Conservation (phyloP, 108 stramenopile genomes). For the Cylindrotheca closterium region DNA sequence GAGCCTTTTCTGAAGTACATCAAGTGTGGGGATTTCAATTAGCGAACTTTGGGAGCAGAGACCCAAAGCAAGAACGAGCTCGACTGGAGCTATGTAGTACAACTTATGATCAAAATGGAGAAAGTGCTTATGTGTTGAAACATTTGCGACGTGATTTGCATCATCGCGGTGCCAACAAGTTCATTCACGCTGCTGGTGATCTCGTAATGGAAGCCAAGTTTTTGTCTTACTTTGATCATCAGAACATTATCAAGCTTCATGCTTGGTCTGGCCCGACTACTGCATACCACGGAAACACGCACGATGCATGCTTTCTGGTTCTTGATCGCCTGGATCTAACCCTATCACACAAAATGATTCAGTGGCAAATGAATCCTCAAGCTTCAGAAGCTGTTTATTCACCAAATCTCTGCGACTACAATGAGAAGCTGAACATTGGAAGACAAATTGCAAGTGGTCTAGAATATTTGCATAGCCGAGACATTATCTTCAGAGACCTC, state of each 20-base stretch:
- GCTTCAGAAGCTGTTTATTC: conserved; percentile 17
- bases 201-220: conserved; percentile 76
- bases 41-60: neutral
- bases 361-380: conserved; percentile 16
- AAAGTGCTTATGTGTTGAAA: conserved; percentile 57
- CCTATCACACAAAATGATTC: conserved; percentile 39
- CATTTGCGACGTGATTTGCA: conserved; percentile 41
- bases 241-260: conserved; percentile 71
- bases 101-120: conserved; percentile 7
- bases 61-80: conserved; percentile 9
- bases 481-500: conserved; percentile 75
- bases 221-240: conserved; percentile 64
- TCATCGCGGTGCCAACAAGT: conserved; percentile 25
- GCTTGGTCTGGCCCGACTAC: conserved; percentile 58
- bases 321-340: conserved; percentile 69
- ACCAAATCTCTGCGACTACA: conserved; percentile 8
- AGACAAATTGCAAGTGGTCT: conserved; percentile 66
- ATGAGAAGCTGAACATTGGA: conserved; percentile 35
- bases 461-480: conserved; percentile 63
- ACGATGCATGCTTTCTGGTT: conserved; percentile 63
- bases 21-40: conserved; percentile 26
- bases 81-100: conserved; percentile 15
- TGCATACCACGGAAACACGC: conserved; percentile 24
- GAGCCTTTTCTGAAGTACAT: conserved; percentile 63
- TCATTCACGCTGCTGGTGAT: conserved; percentile 59